A percentile compares a stretch with the other conserved stretches of the same genome.
Conservation (phyloP, 1,284 basidiomycete genomes). For the Leccinum griseonigrum region DNA sequence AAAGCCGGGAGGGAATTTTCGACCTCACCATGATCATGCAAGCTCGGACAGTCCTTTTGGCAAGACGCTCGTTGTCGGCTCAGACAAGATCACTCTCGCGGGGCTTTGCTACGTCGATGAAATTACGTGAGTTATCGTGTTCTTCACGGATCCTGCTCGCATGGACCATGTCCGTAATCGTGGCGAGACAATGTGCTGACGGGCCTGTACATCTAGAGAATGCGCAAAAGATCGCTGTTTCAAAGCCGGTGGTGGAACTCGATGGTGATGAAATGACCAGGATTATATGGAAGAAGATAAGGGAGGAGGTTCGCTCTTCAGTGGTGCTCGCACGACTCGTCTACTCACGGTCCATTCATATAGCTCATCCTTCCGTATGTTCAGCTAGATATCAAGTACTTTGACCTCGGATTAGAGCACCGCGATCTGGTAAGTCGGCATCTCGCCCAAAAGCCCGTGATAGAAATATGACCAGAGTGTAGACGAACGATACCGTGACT, state of each 20-base stretch:
- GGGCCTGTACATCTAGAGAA: conserved; percentile 19
- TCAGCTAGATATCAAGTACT: conserved; percentile 97
- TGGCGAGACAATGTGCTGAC: conserved; percentile 7
- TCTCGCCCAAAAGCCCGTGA: not conserved
- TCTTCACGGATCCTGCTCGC: not conserved
- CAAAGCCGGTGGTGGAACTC: conserved; percentile 93
- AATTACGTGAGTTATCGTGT: conserved; percentile 28
- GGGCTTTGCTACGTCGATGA: conserved; percentile 29
- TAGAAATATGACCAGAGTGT: conserved; percentile 1
- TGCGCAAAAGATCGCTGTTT: conserved; percentile 71
- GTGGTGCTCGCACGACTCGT: not conserved
- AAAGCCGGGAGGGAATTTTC: conserved; percentile 14
- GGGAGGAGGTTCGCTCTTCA: conserved; percentile 72
- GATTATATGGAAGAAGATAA: conserved; percentile 99
- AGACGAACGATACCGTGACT: conserved; percentile 95
- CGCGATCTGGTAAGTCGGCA: conserved; percentile 70
- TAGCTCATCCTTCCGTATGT: conserved; percentile 95
- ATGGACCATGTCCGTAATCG: not conserved
- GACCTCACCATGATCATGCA: conserved; percentile 11
- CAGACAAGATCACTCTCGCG: conserved; percentile 24
- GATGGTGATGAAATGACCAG: conserved; percentile 98
- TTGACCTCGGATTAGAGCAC: conserved; percentile 91
- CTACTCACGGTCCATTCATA: conserved; percentile 1
- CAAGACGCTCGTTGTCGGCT: conserved; percentile 27
- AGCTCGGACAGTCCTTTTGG: conserved; percentile 22